Evolutionary conservation across 345 rosid genomes (phyloP).

Genomic region (Moringa oleifera): DNA sequence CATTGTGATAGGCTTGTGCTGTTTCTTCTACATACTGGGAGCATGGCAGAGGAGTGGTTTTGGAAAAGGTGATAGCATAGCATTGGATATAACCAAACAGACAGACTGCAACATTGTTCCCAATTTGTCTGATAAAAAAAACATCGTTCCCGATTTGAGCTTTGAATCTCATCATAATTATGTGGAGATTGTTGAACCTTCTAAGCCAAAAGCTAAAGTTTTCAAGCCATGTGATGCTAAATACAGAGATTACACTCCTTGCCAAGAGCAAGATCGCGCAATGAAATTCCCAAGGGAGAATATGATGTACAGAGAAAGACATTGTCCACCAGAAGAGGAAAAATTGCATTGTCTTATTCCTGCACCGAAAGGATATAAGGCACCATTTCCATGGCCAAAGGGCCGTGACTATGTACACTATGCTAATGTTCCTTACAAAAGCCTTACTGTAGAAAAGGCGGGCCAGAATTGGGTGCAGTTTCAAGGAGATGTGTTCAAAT

Average conservation of each 20-base stretch:
- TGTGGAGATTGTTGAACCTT: constrained; percentile 43
- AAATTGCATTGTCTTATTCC: constrained; percentile 84
- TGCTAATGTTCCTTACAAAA: constrained; percentile 91
- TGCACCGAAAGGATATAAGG: constrained; percentile 82
- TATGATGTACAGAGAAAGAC: constrained; percentile 93
- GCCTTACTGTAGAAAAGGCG: constrained; percentile 85
- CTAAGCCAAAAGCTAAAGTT: constrained; percentile 44
- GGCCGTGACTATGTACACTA: constrained; percentile 86
- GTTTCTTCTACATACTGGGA: constrained; percentile 88
- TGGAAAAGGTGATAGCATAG: constrained; percentile 84
- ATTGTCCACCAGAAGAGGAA: constrained; percentile 80
- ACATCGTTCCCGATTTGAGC: constrained; percentile 47
- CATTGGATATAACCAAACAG: constrained; percentile 54
- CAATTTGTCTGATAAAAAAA: no score
- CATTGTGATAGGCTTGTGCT: constrained; percentile 67
- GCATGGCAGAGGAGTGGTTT: constrained; percentile 96
- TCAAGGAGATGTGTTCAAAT: constrained; percentile 83
- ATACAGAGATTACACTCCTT: constrained; percentile 83
- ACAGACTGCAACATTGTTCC: constrained; percentile 58
- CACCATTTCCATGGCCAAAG: constrained; percentile 97
- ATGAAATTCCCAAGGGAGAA: constrained; percentile 91
- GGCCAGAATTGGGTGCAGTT: constrained; percentile 90
- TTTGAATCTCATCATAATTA: constrained; percentile 76
- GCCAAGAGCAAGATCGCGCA: constrained; percentile 91
- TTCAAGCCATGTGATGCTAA: constrained; percentile 77